phyloP scores from a whole-genome alignment of 2,329 filamentous ascomycete genomes.

The Nannizzia gypsea region DNA sequence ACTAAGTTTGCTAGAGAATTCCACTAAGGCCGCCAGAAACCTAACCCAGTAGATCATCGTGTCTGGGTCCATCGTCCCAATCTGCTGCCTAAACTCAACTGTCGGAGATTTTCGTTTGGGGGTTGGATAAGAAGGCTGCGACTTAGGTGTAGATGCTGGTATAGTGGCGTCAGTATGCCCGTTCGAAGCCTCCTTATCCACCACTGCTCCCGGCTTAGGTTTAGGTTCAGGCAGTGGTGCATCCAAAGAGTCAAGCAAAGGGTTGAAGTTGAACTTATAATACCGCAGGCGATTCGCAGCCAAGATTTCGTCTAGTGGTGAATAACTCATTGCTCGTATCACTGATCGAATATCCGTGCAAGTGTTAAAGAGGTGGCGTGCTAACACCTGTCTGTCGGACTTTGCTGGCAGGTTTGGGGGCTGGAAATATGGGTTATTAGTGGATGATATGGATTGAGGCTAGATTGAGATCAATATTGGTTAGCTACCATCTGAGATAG shows the following conservation, averaged over 20 bases:
- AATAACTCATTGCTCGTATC: conserved; percentile 13
- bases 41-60: conserved; percentile 14
- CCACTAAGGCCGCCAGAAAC: conserved; percentile 11
- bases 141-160: neutral
- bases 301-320: neutral
- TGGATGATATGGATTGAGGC: conserved; percentile 8
- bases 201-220: neutral
- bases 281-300: conserved; percentile 3
- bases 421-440: conserved; percentile 11
- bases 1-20: conserved; percentile 10
- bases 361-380: conserved; percentile 13
- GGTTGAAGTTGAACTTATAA: conserved; percentile 14
- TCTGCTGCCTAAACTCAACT: conserved; percentile 13
- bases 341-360: conserved; percentile 12
- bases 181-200: neutral
- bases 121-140: neutral
- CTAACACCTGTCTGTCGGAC: conserved; percentile 4
- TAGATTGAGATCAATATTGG: neutral
- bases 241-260: conserved; percentile 11
- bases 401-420: conserved; percentile 10
- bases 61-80: conserved; percentile 12
- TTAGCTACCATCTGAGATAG: neutral
- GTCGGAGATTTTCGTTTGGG: conserved; percentile 12
- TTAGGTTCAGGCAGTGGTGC: neutral
- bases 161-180: neutral